Evolutionary conservation across 257 asterid genomes (phyloP).

Genomic region (Przewalskia tangutica): DNA sequence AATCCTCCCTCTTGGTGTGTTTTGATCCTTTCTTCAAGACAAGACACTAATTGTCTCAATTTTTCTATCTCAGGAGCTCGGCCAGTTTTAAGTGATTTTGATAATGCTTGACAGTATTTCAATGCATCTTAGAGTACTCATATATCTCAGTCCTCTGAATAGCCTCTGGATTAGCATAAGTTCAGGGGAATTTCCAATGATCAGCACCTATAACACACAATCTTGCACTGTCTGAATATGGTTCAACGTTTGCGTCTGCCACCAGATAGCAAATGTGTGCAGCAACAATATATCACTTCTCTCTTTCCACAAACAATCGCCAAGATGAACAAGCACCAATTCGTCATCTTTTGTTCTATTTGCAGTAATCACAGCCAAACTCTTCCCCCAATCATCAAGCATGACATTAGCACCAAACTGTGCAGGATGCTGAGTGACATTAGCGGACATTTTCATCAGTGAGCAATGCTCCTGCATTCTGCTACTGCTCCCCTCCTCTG

Average conservation of each 20-base stretch:
- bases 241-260: no score
- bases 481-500: no score
- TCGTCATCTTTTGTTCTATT: no score
- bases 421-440: slow-evolving; percentile 45
- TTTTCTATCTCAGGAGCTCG: slow-evolving; percentile 70
- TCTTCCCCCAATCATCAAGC: slow-evolving; percentile 94
- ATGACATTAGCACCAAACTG: slow-evolving; percentile 65
- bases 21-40: slow-evolving; percentile 86
- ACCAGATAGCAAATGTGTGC: no score
- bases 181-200: slow-evolving; percentile 81
- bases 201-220: slow-evolving; percentile 93
- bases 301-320: no score
- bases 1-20: slow-evolving; percentile 74
- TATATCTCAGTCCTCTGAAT: slow-evolving; percentile 97
- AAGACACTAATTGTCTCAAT: slow-evolving; percentile 45
- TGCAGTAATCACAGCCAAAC: slow-evolving; percentile 86
- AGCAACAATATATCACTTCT: no score
- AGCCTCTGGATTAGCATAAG: slow-evolving; percentile 91
- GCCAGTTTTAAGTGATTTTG: slow-evolving; percentile 67
- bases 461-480: no score
- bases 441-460: no score
- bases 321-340: no score
- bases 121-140: slow-evolving; percentile 78
- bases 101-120: slow-evolving; percentile 87
- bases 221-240: no score